Evolutionary conservation across 768 basidiomycete species (phyloP).

Genomic region (Leucocoprinus leucothites): DNA sequence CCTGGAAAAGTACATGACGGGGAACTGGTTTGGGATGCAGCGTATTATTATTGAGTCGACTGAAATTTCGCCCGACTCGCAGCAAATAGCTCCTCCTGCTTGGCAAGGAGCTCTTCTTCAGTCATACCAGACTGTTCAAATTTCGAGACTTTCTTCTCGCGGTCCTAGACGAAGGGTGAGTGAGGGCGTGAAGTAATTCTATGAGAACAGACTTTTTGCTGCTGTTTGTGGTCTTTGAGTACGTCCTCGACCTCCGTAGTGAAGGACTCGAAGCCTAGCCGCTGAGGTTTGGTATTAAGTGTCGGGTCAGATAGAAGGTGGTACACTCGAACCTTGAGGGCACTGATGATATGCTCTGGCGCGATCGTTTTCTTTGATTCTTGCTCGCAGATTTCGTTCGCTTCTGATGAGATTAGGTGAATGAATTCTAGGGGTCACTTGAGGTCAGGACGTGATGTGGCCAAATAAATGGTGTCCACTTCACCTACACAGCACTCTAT

Average conservation of each 20-base stretch:
- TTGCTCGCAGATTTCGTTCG: constrained; percentile 97
- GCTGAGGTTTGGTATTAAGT: constrained; percentile 39
- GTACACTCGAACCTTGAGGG: constrained; percentile 66
- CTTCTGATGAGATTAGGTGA: constrained; percentile 93
- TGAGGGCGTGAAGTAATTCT: not conserved
- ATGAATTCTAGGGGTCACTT: constrained; percentile 80
- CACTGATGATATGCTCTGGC: constrained; percentile 93
- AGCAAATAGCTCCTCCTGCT: constrained; percentile 93
- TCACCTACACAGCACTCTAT: constrained; percentile 99
- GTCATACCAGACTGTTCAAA: constrained; percentile 86
- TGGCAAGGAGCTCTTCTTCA: constrained; percentile 82
- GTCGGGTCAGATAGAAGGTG: not conserved
- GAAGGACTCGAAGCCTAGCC: constrained; percentile 90
- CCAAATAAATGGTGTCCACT: constrained; percentile 19
- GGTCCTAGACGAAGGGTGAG: constrained; percentile 51
- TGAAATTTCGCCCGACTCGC: constrained; percentile 80
- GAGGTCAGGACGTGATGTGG: constrained; percentile 5
- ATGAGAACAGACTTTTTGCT: constrained; percentile 68
- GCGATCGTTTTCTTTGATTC: constrained; percentile 99
- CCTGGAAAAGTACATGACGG: constrained; percentile 28
- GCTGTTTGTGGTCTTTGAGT: constrained; percentile 93
- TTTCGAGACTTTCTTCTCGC: constrained; percentile 91
- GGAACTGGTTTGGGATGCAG: constrained; percentile 14
- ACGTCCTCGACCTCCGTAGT: constrained; percentile 89
- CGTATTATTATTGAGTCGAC: constrained; percentile 50